Conservation (phyloP, 1,139 yeast genomes). For the Hemisphaericaspora lyxosophila region DNA sequence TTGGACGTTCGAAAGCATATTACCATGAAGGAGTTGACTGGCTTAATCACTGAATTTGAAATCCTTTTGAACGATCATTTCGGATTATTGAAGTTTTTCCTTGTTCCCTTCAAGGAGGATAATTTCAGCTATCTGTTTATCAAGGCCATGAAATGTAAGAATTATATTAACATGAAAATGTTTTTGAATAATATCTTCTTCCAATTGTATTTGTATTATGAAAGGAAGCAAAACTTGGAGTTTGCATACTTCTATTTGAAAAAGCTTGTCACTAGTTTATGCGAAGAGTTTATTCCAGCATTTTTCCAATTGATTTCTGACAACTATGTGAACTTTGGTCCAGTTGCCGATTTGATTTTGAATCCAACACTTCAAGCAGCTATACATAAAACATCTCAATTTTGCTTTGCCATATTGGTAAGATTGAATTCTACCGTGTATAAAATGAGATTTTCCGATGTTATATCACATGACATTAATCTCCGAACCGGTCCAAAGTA, state of each 20-base stretch:
- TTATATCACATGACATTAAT: slow-evolving; percentile 19
- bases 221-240: slow-evolving; percentile 19
- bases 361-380: slow-evolving; percentile 32
- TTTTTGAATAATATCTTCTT: slow-evolving; percentile 26
- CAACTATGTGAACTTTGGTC: slow-evolving; percentile 33
- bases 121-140: slow-evolving; percentile 27
- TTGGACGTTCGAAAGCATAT: slow-evolving; percentile 22
- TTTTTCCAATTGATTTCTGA: slow-evolving; percentile 27
- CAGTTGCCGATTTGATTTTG: slow-evolving; percentile 35
- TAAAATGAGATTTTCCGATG: slow-evolving; percentile 17
- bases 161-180: slow-evolving; percentile 30
- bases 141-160: slow-evolving; percentile 34
- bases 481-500: slow-evolving; percentile 17
- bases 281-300: slow-evolving; percentile 32
- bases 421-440: slow-evolving; percentile 24
- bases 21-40: slow-evolving; percentile 23
- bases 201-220: slow-evolving; percentile 34
- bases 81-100: slow-evolving; percentile 24
- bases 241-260: slow-evolving; percentile 31
- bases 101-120: slow-evolving; percentile 26
- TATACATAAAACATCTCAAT: slow-evolving; percentile 32
- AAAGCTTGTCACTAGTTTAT: slow-evolving; percentile 24
- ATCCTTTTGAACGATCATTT: slow-evolving; percentile 19
- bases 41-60: slow-evolving; percentile 31
- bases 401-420: slow-evolving; percentile 23